Base-by-base conservation (phyloP, 2,329 filamentous ascomycete genomes). In the Stromatinia cepivora region DNA sequence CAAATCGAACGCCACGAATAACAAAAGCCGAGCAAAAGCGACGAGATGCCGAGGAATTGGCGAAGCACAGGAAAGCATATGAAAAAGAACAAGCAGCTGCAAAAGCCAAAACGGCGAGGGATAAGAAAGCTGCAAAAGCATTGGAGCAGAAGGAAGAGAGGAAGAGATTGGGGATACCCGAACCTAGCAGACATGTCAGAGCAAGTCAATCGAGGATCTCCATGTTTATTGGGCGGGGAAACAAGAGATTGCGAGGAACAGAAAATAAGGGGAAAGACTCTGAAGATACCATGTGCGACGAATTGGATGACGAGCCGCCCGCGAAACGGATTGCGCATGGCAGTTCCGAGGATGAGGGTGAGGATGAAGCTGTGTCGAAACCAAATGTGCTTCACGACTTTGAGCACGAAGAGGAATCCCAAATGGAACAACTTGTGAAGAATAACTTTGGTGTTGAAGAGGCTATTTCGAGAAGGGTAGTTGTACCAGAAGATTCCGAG, bases 151-250 rank as follows among this genome's bases (percentile, higher is more conserved):
- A 78, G 57, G 82, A 84, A n/a, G 82, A 80, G 65, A 86, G 83
- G 78, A 84, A 79, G 74, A 84, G 80, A 71, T 83, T 81, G 67
- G 84, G 86, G 0, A 69, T 86, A 70, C 87, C 87, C 20, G 78
- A 87, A 6, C 81, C 85, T n/a, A 81, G 80, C 17, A 74, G 67
- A 70, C 73, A 71, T 63, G 84, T 86, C 6, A 81, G 83, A 48
- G 83, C 86, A 0, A 88, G 86, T 46, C 87, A 89, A 75, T 84
- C 84, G 54, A 86, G 84, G 0, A 86, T 89, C 71, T 80, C 85
- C 25, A 76, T 81, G 48, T 89, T 89, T 69, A 78, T 86, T 10
- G 78, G 80, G 48, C 64, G 56, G 58, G 72, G 72, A 1, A 70
- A 57, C 5, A 72, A 78, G 71, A 71, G 76, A 50, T 72, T 72